Evolutionary conservation across 805 yeast species (phyloP), one percentile per base, ranked within the genome.

Genomic region (Ogataea haglerorum): DNA sequence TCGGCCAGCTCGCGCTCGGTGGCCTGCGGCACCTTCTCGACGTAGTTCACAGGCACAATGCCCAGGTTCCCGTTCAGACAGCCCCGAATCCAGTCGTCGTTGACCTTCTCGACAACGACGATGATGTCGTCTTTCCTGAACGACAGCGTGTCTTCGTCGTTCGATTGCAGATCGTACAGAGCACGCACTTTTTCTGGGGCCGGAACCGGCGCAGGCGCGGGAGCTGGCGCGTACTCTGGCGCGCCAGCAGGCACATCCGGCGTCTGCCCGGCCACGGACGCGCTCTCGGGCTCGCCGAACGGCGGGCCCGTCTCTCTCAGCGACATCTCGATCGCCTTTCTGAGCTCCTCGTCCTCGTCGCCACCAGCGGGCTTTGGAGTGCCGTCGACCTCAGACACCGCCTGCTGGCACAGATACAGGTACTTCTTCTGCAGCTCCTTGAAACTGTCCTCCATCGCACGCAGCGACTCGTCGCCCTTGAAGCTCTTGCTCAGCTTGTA

Each of bases 1-100:
- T 66, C 62, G 6, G 64, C 63, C 4, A 82, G 46, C 48, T 89
- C 90, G 35, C 73, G 72, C 2, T 76, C 70, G 0, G 86, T 70
- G 25, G 83, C 81, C 33, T 80, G 83, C 1, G 80, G 75, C 5
- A 89, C 66, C 2, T 89, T 89, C 0, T 86, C 75, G 1, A 93
- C 98, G 57, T 93, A 91, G 59, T 91, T 91, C 43, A 86, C 73
- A 0, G 99, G 99, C 63, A 91, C 89, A 10, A 93, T 82, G 14
- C 99, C 99, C 36, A 80, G 71, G 40, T 73, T 74, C 1, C 96
- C 96, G 40, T 76, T 72, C 37, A 91, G 64, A 5, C 91, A 77
- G 12, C 99, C 99, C 50, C 87, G 75, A 83, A 96, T 86, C 99
- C 99, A 91, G 57, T 91, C 98, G 47, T 86, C 73, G 60, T 89